phyloP scores from a whole-genome alignment of 306 rosid genomes.

The Macrotyloma uniflorum region DNA sequence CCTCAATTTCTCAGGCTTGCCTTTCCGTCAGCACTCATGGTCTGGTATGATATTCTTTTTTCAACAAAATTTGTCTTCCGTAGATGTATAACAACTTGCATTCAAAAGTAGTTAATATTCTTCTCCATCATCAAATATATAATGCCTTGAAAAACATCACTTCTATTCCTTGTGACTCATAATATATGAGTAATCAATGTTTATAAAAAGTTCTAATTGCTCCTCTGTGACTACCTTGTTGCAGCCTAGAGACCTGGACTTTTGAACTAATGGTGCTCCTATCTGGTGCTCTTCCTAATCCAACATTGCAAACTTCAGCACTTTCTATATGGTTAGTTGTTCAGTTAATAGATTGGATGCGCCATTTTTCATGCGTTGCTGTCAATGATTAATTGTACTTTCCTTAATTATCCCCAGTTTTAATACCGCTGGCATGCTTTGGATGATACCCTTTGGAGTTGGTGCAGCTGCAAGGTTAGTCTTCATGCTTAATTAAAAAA shows the following conservation, averaged over 20 bases:
- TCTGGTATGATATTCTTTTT: constrained; percentile 49
- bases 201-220: background rate
- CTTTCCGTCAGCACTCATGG: constrained; percentile 70
- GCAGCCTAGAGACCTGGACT: constrained; percentile 71
- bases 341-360: background rate
- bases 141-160: background rate
- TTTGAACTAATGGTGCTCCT: constrained; percentile 63
- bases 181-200: too few species aligned
- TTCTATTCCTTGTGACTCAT: background rate
- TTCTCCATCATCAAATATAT: background rate
- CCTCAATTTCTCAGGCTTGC: constrained; percentile 54
- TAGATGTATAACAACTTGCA: background rate
- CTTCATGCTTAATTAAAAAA: background rate
- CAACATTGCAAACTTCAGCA: constrained; percentile 62
- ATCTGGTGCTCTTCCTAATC: constrained; percentile 67
- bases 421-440: constrained; percentile 52
- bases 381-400: constrained; percentile 6
- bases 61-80: background rate
- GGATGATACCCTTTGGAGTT: constrained; percentile 82
- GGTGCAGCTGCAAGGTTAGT: constrained; percentile 77
- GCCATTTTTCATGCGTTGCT: background rate
- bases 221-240: background rate
- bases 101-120: too few species aligned
- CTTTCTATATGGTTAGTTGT: constrained; percentile 60
- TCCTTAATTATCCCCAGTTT: constrained; percentile 44